phyloP scores from a whole-genome alignment of 371 early-diverging fungal genomes.

The Scutellospora calospora region DNA sequence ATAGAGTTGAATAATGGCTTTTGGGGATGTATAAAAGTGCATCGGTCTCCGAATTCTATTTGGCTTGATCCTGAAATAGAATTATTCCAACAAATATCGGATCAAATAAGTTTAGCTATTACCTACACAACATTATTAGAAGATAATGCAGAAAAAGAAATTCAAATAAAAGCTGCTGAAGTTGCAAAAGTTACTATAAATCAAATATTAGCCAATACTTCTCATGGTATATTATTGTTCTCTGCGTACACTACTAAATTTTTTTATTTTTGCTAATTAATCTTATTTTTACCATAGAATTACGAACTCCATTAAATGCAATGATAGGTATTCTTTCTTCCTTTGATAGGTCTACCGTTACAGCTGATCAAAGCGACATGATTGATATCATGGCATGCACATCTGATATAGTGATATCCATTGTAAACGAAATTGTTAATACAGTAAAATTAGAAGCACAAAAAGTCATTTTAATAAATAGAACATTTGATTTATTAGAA shows the following conservation, averaged over 20 bases:
- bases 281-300: not conserved
- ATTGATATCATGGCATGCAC: slow-evolving; percentile 55
- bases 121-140: no score
- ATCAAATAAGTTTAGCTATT: no score
- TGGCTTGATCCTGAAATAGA: no score
- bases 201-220: slow-evolving; percentile 55
- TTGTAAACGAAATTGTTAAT: slow-evolving; percentile 67
- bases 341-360: slow-evolving; percentile 51
- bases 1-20: no score
- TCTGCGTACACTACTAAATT: not conserved
- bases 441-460: slow-evolving; percentile 65
- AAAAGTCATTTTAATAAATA: no score
- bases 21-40: no score
- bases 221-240: slow-evolving; percentile 45
- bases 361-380: slow-evolving; percentile 55
- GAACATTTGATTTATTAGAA: no score
- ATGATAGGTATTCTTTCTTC: slow-evolving; percentile 54
- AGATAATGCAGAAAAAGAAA: no score
- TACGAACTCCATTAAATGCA: slow-evolving; percentile 61
- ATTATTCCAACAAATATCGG: no score
- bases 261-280: not conserved
- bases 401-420: slow-evolving; percentile 56
- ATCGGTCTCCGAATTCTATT: no score
- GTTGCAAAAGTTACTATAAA: no score
- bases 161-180: no score